Evolutionary conservation across 164 flowering plant species (phyloP), one percentile per base, ranked within the genome.

Genomic region (Berberis thunbergii): DNA sequence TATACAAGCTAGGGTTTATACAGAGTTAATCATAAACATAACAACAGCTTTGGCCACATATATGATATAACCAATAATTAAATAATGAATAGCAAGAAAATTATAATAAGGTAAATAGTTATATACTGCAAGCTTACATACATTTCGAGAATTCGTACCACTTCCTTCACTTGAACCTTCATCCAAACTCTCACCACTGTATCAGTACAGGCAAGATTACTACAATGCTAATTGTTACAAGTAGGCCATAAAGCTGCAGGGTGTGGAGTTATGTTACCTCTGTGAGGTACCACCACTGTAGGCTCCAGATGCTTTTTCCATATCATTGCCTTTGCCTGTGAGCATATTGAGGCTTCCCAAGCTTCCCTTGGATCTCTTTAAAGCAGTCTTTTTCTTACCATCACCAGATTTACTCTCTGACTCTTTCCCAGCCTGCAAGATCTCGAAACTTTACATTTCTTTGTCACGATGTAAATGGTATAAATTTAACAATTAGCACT

Each of bases 311-410:
- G 78, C 50, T 75, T 74, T 79, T 49, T 73, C 79, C 55, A 67
- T 65, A 56, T 78, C 81, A 66, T 68, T 68, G 50, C 67, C 65
- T 66, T 76, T 82, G 57, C 81, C 78, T 4, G 79, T 76, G 57
- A 82, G 74, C 80, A 80, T 82, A 71, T 67, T 78, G 58, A 82
- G 61, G 70, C 79, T 79, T 40, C 81, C 86, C 53, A 79, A 74
- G 72, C 83, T 79, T 67, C 74, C 81, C 60, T 74, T 82, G 10
- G 75, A 68, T 65, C 70, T 65, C 69, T 71, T 75, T 26, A 71
- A 44, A 41, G 70, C 68, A 68, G 43, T 64, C 62, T 54, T 72
- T 45, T 54, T 67, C 67, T 71, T 71, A 41, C 63, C 67, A 46
- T 71, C 75, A 49, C 49, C 63, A 42, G 78, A 69, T 60, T 69